phyloP scores from a whole-genome alignment of 169 alveolate species.

The Babesia ovata region DNA sequence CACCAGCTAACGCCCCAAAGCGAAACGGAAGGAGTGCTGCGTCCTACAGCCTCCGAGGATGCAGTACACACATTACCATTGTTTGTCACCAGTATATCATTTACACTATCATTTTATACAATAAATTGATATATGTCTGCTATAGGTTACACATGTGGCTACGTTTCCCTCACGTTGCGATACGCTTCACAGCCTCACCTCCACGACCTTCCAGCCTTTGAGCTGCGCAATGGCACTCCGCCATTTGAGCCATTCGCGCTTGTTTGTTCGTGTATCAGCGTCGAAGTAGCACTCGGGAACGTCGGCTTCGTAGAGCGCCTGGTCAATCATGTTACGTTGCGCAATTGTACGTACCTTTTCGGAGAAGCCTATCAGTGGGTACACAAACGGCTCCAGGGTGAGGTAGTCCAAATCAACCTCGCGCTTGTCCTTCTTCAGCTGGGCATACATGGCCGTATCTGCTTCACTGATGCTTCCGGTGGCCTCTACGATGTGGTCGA shows the following conservation, averaged over 20 bases:
- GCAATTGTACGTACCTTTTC: neutral
- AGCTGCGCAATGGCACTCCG: conserved; percentile 12
- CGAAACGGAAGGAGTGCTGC: no score
- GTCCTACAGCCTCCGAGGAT: no score
- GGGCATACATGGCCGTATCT: conserved; percentile 1
- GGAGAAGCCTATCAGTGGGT: neutral
- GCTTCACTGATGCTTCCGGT: neutral
- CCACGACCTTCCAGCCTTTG: conserved; percentile 35
- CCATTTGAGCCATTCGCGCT: conserved; percentile 27
- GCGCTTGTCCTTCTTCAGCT: conserved; percentile 10
- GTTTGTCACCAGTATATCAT: no score
- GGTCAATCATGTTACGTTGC: neutral
- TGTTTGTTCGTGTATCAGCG: neutral
- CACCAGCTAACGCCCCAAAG: no score
- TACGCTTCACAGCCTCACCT: conserved; percentile 3
- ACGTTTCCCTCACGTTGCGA: no score
- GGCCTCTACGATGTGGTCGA: conserved; percentile 38
- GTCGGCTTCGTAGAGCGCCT: conserved; percentile 35
- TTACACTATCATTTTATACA: no score
- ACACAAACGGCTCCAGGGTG: conserved; percentile 34
- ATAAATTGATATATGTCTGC: no score
- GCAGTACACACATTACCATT: no score
- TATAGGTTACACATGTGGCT: no score
- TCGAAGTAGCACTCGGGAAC: conserved; percentile 22
- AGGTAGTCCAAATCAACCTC: conserved; percentile 25